phyloP scores from a whole-genome alignment of 163 green algal species.

The Scenedesmus sp. region DNA sequence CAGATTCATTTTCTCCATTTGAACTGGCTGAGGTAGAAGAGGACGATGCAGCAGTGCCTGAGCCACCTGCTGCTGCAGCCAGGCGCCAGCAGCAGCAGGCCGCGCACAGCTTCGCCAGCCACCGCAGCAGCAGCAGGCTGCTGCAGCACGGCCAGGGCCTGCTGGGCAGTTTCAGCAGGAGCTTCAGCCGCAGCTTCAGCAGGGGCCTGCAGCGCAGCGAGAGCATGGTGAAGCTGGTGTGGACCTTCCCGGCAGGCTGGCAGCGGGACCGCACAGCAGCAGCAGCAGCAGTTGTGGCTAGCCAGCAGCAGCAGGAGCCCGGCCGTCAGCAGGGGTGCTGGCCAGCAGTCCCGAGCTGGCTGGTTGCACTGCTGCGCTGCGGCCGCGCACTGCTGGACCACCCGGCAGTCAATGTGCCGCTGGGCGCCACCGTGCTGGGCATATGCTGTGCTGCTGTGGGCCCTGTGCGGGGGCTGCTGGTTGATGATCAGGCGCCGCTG shows the following conservation, averaged over 20 bases:
- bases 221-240: conserved; percentile 41
- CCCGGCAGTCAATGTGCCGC: conserved; percentile 39
- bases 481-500: conserved; percentile 33
- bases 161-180: conserved; percentile 37
- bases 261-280: conserved; percentile 16
- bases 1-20: not conserved
- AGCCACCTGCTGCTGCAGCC: not conserved
- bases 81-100: not conserved
- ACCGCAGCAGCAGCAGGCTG: conserved; percentile 42
- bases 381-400: conserved; percentile 16
- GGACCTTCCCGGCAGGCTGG: conserved; percentile 34
- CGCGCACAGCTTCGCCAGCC: conserved; percentile 41
- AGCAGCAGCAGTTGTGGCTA: not conserved
- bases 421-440: conserved; percentile 31
- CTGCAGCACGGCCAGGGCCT: conserved; percentile 32
- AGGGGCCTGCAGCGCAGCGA: conserved; percentile 32
- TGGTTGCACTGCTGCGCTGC: not conserved
- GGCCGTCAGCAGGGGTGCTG: not conserved
- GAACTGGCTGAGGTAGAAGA: conserved; percentile 10
- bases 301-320: not conserved
- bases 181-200: conserved; percentile 38
- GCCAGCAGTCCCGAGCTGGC: not conserved
- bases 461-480: conserved; percentile 31
- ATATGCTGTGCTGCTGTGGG: conserved; percentile 32
- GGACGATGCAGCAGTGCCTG: not conserved